Evolutionary conservation across 2,329 filamentous ascomycete species (phyloP).

Genomic region (Akanthomyces lecanii): DNA sequence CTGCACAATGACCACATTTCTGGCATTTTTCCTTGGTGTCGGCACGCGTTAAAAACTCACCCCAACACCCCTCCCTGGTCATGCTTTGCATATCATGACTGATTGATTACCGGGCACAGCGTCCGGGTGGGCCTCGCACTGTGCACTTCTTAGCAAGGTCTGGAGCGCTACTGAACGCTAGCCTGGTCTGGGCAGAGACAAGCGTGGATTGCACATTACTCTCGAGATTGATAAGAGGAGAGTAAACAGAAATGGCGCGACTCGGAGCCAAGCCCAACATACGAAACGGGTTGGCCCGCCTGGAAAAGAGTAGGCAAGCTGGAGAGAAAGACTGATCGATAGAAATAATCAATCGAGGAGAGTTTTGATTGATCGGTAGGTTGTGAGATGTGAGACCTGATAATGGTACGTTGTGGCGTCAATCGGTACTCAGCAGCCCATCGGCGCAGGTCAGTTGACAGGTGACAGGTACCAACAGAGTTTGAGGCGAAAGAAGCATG

Average conservation of each 20-base stretch:
- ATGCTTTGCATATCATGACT: constrained; percentile 15
- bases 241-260: constrained; percentile 7
- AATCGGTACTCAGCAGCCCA: background rate
- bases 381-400: background rate
- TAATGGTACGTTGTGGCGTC: background rate
- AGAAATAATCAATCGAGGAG: too few relatives aligned
- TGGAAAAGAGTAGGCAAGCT: background rate
- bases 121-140: background rate
- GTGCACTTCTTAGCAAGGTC: background rate
- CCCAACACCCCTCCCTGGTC: constrained; percentile 1
- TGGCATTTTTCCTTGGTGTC: background rate
- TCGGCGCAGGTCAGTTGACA: too few relatives aligned
- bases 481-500: background rate
- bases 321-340: too few relatives aligned
- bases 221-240: constrained; percentile 13
- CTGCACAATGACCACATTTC: background rate
- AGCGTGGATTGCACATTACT: constrained; percentile 2
- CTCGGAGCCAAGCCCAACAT: background rate
- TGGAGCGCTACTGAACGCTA: background rate
- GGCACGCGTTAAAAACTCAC: background rate
- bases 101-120: constrained; percentile 12
- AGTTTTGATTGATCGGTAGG: background rate
- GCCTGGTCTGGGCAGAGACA: background rate
- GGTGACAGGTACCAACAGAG: background rate
- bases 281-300: background rate